These are phyloP conservation scores for Polymyxa betae DNA, from an alignment of 208 protist genomes.

Conservation along the genomic window DNA sequence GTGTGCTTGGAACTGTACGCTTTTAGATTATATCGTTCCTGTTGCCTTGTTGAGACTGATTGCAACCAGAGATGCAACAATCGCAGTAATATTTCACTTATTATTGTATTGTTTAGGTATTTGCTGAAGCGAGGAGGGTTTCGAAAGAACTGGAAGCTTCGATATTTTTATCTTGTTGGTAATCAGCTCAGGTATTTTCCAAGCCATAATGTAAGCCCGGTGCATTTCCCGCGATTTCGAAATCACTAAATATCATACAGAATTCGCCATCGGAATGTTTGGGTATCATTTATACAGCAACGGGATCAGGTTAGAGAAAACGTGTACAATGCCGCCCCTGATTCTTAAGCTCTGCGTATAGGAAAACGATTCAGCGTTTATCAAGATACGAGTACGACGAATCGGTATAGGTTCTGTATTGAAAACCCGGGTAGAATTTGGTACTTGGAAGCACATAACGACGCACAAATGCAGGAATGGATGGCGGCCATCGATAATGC, in stretches of 20 bases:
- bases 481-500: neutral
- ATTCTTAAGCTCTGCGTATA: neutral
- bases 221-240: too few relatives aligned
- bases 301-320: neutral
- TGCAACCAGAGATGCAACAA: too few relatives aligned
- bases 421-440: constrained; percentile 11
- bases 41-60: too few relatives aligned
- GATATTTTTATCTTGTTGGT: constrained; percentile 34
- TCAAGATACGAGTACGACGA: neutral
- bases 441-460: neutral
- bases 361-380: constrained; percentile 30
- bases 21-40: too few relatives aligned
- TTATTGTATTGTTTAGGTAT: neutral
- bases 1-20: too few relatives aligned
- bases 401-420: constrained; percentile 18
- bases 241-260: constrained; percentile 23
- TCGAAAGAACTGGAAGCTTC: constrained; percentile 48
- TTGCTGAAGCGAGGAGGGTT: constrained; percentile 42
- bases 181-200: constrained; percentile 47
- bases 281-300: constrained; percentile 17
- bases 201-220: constrained; percentile 28
- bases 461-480: constrained; percentile 13
- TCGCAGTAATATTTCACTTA: neutral
- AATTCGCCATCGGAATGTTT: constrained; percentile 23
- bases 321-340: neutral